These are phyloP conservation scores for Saccharomycopsis fermentans DNA, from an alignment of 805 yeast genomes.

Conservation along the genomic window DNA sequence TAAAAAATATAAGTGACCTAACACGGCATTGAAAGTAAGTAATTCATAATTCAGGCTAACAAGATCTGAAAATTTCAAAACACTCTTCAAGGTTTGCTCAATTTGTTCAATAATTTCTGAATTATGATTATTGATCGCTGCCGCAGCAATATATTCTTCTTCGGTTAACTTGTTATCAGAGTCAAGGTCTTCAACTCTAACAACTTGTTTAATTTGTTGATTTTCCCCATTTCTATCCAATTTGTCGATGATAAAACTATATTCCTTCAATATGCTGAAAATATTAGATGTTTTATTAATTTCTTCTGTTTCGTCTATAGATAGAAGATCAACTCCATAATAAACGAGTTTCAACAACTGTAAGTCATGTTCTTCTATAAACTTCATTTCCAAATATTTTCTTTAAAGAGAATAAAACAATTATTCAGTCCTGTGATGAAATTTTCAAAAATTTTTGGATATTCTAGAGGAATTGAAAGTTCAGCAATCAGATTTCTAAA, in stretches of 20 bases:
- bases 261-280: not conserved
- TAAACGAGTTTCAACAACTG: not conserved
- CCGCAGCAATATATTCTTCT: conserved; percentile 1
- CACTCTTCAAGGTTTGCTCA: not conserved
- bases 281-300: not conserved
- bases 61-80: not conserved
- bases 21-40: not conserved
- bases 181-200: not conserved
- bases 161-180: not conserved
- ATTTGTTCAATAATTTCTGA: not conserved
- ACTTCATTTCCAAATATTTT: not conserved
- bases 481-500: too few relatives aligned
- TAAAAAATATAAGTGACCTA: conserved; percentile 10
- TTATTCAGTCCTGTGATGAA: too few relatives aligned
- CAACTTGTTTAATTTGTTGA: not conserved
- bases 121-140: not conserved
- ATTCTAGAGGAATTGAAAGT: too few relatives aligned
- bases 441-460: too few relatives aligned
- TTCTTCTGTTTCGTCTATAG: not conserved
- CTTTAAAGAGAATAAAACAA: too few relatives aligned
- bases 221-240: not conserved
- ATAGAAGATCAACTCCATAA: not conserved
- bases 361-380: not conserved
- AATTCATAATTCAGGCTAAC: not conserved
- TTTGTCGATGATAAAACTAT: not conserved